Percentiles rank a stretch among this genome's conserved stretches.
Evolutionary conservation across 495 filamentous ascomycete genomes (phyloP).

Genomic region (Darksidea phi): DNA sequence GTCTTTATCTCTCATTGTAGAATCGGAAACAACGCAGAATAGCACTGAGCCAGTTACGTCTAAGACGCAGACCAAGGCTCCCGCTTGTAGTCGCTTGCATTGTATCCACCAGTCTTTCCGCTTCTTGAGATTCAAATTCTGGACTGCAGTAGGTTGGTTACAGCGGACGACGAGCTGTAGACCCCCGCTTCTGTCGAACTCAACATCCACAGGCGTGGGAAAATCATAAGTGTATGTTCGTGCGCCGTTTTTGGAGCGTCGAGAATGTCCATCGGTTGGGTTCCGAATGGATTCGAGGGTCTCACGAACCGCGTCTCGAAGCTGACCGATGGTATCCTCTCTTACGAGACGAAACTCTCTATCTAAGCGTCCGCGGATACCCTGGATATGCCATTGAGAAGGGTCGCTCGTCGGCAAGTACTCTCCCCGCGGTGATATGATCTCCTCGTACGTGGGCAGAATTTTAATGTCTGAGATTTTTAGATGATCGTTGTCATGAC

Average conservation of each 20-base stretch:
- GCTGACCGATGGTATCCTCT: conserved; percentile 63
- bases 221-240: neutral
- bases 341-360: conserved; percentile 67
- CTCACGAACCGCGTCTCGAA: conserved; percentile 55
- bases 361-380: conserved; percentile 63
- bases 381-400: conserved; percentile 54
- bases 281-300: neutral
- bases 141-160: conserved; percentile 14
- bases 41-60: conserved; percentile 39
- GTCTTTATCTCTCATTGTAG: conserved; percentile 3
- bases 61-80: conserved; percentile 28
- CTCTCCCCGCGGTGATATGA: conserved; percentile 51
- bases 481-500: conserved; percentile 68
- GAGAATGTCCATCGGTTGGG: neutral
- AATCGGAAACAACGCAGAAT: conserved; percentile 58
- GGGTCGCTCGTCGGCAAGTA: conserved; percentile 61
- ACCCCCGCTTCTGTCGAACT: conserved; percentile 49
- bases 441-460: conserved; percentile 63
- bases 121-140: neutral
- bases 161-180: conserved; percentile 51
- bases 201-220: conserved; percentile 5
- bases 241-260: too few relatives aligned
- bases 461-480: conserved; percentile 61
- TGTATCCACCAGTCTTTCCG: conserved; percentile 25
- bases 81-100: conserved; percentile 13